Percentiles rank a stretch among this genome's conserved stretches.
phyloP scores from a whole-genome alignment of 2,329 filamentous ascomycete species.

The Ophiostoma ulmi region DNA sequence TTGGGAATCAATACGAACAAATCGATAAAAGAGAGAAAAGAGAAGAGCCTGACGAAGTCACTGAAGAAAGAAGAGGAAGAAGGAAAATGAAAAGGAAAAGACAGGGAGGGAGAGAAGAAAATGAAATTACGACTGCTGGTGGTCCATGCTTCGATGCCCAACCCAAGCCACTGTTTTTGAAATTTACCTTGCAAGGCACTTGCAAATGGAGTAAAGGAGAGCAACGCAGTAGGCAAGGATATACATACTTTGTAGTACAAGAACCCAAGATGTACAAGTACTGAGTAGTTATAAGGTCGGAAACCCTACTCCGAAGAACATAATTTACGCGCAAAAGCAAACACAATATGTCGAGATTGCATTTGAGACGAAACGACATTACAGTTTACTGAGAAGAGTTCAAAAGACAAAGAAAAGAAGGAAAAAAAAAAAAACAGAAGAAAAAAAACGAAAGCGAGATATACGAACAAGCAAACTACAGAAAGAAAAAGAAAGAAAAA shows the following conservation, averaged over 20 bases:
- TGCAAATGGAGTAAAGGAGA: not conserved
- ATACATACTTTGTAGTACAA: not conserved
- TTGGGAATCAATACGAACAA: not conserved
- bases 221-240: not conserved
- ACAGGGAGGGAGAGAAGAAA: not conserved
- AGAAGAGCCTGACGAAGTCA: not conserved
- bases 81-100: not conserved
- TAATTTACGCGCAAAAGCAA: not conserved
- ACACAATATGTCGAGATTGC: not conserved
- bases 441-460: too few relatives aligned
- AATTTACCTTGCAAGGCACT: not conserved
- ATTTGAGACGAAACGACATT: not conserved
- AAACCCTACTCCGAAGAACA: not conserved
- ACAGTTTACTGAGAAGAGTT: not conserved
- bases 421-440: too few relatives aligned
- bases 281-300: not conserved
- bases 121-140: not conserved
- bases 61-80: not conserved
- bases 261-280: not conserved
- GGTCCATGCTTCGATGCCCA: slow-evolving; percentile 7
- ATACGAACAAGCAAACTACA: too few relatives aligned
- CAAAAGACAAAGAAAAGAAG: too few relatives aligned
- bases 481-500: too few relatives aligned
- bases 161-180: not conserved
- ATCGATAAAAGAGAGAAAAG: not conserved